Evolutionary conservation across 257 asterid species (phyloP).

Genomic region (Solanum ahanhuiri): DNA sequence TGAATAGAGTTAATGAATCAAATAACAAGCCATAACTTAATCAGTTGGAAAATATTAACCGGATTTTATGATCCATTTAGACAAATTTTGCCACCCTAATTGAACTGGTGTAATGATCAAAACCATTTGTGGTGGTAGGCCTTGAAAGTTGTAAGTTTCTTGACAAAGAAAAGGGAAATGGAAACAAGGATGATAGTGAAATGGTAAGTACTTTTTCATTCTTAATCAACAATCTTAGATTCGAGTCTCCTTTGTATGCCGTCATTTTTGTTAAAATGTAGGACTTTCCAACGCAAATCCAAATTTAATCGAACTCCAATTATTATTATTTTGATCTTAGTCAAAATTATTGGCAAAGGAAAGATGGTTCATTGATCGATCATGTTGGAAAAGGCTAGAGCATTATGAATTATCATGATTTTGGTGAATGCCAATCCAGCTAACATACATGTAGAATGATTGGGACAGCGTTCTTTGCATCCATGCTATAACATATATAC

Average conservation of each 20-base stretch:
- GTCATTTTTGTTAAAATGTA: too few species aligned
- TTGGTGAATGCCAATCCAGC: neutral
- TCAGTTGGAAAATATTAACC: too few species aligned
- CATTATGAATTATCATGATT: neutral
- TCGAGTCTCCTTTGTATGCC: too few species aligned
- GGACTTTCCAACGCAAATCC: too few species aligned
- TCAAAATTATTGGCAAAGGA: neutral
- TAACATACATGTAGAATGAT: neutral
- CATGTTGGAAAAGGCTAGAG: neutral
- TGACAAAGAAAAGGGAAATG: neutral
- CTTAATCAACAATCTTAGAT: too few species aligned
- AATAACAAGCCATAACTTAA: too few species aligned
- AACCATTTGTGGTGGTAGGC: neutral
- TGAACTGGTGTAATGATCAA: neutral
- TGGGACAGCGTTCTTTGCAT: neutral
- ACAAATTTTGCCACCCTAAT: neutral
- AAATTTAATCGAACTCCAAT: too few species aligned
- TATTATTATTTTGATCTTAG: too few species aligned
- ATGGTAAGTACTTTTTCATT: too few species aligned
- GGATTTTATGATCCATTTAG: too few species aligned
- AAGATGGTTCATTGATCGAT: neutral
- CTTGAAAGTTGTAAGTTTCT: neutral
- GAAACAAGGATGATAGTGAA: neutral
- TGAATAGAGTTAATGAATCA: too few species aligned
- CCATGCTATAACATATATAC: neutral